Evolutionary conservation across 352 stramenopile genomes (phyloP), one percentile per base, ranked within the genome.

Genomic region (Plasmopara muralis): DNA sequence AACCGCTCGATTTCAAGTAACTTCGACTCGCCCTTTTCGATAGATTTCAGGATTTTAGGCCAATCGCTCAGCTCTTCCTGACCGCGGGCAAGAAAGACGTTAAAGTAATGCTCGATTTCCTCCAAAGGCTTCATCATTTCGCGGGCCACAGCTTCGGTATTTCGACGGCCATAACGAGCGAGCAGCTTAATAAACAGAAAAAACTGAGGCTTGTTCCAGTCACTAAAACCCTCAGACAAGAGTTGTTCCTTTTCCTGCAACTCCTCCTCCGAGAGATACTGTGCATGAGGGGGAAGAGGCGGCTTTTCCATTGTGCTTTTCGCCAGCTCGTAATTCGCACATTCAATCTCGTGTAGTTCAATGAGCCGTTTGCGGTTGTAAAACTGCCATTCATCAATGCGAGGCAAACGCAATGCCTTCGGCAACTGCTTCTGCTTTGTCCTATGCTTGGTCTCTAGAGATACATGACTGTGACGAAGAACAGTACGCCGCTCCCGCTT

Each of bases 201-300:
- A 47, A 88, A 92, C 44, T 92, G 79, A 6, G 83, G 79, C 56
- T 94, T 94, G 62, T 92, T 94, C 81, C 83, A 94, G 48, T 94
- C 79, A 4, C 75, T 63, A 57, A 86, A 92, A 2, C 67, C 83
- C 65, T 98, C 84, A 25, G 58, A 42, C 14, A 98, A 57, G 12
- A 99, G 64, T 43, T 79, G 54, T 40, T 92, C 66, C 62, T 99
- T 98, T 60, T 99, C 96, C 18, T 77, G 55, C 25, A 93, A 66
- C 20, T 95, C 74, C 34, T 96, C 87, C 10, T 85, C 68, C n/a
- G 57, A 83, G 8, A 98, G 56, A 47, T 90, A 93, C 41, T 87
- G 78, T 0, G 66, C 78, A 50, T 86, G 70, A 15, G 81, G 81
- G 2, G 80, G 80, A 0, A 90, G 66, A 10, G 70, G 77, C 8